A percentile compares a stretch with the other conserved stretches of the same genome.
phyloP scores from a whole-genome alignment of 768 basidiomycete genomes.

The Lactifluus echinatus region DNA sequence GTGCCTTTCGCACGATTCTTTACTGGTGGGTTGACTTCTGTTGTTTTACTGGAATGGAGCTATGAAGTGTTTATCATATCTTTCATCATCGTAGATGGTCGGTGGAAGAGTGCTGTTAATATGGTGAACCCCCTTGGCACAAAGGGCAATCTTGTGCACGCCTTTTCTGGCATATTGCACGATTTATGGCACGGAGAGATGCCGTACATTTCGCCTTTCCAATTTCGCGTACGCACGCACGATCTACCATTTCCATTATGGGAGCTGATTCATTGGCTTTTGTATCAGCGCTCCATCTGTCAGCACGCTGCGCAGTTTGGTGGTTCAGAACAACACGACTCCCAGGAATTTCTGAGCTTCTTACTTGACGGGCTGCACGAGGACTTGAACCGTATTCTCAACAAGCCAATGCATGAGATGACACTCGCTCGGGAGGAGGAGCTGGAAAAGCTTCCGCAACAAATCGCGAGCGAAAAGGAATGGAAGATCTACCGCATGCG shows the following conservation, averaged over 20 bases:
- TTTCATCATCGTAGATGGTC: slow-evolving; percentile 44
- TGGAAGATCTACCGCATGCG: slow-evolving; percentile 86
- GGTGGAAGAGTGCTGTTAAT: slow-evolving; percentile 80
- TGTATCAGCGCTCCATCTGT: slow-evolving; percentile 47
- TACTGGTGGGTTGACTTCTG: slow-evolving; percentile 45
- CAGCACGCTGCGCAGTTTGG: slow-evolving; percentile 62
- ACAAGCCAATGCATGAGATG: slow-evolving; percentile 53
- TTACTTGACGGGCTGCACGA: slow-evolving; percentile 94
- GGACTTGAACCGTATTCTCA: slow-evolving; percentile 82
- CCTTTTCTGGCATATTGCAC: slow-evolving; percentile 76
- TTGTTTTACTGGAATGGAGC: neutral
- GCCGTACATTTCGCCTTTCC: slow-evolving; percentile 70
- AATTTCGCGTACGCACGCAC: slow-evolving; percentile 57
- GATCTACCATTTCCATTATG: neutral
- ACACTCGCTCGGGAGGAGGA: slow-evolving; percentile 81
- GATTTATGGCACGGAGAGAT: slow-evolving; percentile 86
- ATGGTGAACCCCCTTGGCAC: slow-evolving; percentile 80
- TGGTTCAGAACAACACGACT: slow-evolving; percentile 90
- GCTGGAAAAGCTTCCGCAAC: slow-evolving; percentile 76
- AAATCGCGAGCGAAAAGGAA: slow-evolving; percentile 86
- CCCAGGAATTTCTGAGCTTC: slow-evolving; percentile 94
- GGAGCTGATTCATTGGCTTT: slow-evolving; percentile 21
- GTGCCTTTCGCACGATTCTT: slow-evolving; percentile 92
- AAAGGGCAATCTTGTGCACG: slow-evolving; percentile 68
- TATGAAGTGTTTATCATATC: neutral